Evolutionary conservation across 129 eudicot genomes (phyloP).

Genomic region (Saussurea involucrata): DNA sequence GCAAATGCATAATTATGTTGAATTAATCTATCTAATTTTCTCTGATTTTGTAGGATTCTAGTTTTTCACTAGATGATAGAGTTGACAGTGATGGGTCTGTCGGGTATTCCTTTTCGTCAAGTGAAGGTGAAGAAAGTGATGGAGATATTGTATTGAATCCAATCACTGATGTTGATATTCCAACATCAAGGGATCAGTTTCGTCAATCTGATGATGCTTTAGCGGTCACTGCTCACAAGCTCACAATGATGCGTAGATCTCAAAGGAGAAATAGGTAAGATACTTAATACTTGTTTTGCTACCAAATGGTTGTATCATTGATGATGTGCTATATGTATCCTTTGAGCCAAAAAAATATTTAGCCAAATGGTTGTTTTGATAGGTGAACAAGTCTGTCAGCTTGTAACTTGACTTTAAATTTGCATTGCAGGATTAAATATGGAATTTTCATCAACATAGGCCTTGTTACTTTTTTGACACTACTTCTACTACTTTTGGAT

Average conservation of each 20-base stretch:
- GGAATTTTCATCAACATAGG: slow-evolving; percentile 72
- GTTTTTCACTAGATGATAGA: slow-evolving; percentile 56
- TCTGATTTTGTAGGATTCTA: slow-evolving; percentile 44
- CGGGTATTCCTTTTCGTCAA: slow-evolving; percentile 56
- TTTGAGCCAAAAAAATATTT: not conserved
- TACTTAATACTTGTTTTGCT: not conserved
- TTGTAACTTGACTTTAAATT: not conserved
- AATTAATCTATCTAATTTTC: not conserved
- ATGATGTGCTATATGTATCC: not conserved
- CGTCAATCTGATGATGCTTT: slow-evolving; percentile 48
- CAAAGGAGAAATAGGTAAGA: slow-evolving; percentile 51
- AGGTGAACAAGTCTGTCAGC: not conserved
- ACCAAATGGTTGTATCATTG: not conserved
- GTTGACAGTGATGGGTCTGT: slow-evolving; percentile 46
- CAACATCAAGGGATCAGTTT: slow-evolving; percentile 46
- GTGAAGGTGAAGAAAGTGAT: slow-evolving; percentile 92
- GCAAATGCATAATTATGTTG: not conserved
- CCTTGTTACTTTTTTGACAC: slow-evolving; percentile 51
- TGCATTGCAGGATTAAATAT: slow-evolving; percentile 59
- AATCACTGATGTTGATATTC: slow-evolving; percentile 75
- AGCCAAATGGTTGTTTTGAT: not conserved
- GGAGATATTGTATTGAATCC: slow-evolving; percentile 70
- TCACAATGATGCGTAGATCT: slow-evolving; percentile 49
- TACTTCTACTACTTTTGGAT: slow-evolving; percentile 71
- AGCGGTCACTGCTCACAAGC: slow-evolving; percentile 49